phyloP scores from a whole-genome alignment of 495 filamentous ascomycete species.

The Halenospora varia region DNA sequence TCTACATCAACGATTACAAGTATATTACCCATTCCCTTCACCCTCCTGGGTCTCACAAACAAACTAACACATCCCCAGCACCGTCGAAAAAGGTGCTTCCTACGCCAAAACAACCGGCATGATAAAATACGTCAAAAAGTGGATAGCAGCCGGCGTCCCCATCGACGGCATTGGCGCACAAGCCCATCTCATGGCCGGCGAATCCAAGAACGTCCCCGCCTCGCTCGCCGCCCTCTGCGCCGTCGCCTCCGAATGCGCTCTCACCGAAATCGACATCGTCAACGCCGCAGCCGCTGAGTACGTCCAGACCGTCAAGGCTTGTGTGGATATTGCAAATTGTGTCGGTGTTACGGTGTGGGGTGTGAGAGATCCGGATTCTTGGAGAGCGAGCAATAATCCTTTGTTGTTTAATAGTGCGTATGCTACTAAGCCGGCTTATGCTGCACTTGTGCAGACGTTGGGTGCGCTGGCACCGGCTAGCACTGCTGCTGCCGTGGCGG shows the following conservation, averaged over 20 bases:
- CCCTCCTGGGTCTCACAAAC: neutral
- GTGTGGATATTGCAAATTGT: slow-evolving; percentile 59
- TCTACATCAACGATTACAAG: slow-evolving; percentile 73
- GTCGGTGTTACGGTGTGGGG: slow-evolving; percentile 78
- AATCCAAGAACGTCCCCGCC: slow-evolving; percentile 37
- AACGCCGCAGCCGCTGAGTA: slow-evolving; percentile 56
- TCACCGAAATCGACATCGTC: slow-evolving; percentile 66
- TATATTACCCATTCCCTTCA: slow-evolving; percentile 33
- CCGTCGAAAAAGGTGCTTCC: slow-evolving; percentile 22
- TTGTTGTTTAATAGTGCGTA: slow-evolving; percentile 63
- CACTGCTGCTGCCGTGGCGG: no score
- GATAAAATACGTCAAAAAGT: slow-evolving; percentile 60
- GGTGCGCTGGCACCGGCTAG: slow-evolving; percentile 43
- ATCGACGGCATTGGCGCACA: slow-evolving; percentile 65
- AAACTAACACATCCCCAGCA: neutral
- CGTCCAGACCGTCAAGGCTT: slow-evolving; percentile 52
- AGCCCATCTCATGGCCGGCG: slow-evolving; percentile 50
- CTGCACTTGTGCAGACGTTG: slow-evolving; percentile 42
- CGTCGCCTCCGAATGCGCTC: slow-evolving; percentile 50
- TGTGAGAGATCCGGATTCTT: slow-evolving; percentile 63
- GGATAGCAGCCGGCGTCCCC: slow-evolving; percentile 59
- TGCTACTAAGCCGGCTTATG: slow-evolving; percentile 62
- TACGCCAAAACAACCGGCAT: slow-evolving; percentile 59
- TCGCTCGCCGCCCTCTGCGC: slow-evolving; percentile 55
- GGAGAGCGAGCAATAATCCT: slow-evolving; percentile 56